Evolutionary conservation across 2,329 filamentous ascomycete genomes (phyloP).

Genomic region (Mollisiaceae sp.): DNA sequence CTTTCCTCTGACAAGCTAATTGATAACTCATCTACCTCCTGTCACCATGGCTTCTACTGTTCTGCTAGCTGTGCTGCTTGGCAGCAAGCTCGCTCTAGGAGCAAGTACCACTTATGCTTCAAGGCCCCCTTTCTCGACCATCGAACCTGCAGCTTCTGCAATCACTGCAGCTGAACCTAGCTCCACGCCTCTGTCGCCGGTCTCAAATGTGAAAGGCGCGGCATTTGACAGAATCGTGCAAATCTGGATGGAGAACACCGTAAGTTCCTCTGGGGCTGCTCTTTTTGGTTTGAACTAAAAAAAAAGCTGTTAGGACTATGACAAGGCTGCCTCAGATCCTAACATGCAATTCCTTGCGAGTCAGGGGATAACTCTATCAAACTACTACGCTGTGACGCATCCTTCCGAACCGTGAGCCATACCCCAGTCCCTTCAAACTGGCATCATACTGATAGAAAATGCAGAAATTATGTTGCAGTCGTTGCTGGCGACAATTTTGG

Average conservation of each 20-base stretch:
- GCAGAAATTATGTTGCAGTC: slow-evolving; percentile 61
- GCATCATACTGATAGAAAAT: not conserved
- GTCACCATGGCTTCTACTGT: slow-evolving; percentile 4
- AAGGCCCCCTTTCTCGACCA: slow-evolving; percentile 25
- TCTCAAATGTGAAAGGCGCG: slow-evolving; percentile 55
- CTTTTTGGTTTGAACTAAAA: not conserved
- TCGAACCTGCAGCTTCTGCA: slow-evolving; percentile 33
- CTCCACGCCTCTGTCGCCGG: slow-evolving; percentile 50
- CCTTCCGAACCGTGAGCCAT: slow-evolving; percentile 56
- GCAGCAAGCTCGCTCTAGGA: slow-evolving; percentile 8
- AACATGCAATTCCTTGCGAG: slow-evolving; percentile 55
- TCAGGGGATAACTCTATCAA: slow-evolving; percentile 60
- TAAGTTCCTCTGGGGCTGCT: slow-evolving; percentile 6
- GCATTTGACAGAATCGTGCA: slow-evolving; percentile 64
- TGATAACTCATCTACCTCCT: not conserved
- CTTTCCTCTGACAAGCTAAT: not conserved
- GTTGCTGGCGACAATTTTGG: slow-evolving; percentile 63
- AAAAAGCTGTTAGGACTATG: slow-evolving; percentile 14
- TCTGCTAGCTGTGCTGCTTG: slow-evolving; percentile 17
- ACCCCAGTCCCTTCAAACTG: not conserved
- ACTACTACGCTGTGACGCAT: slow-evolving; percentile 60
- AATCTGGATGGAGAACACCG: slow-evolving; percentile 66
- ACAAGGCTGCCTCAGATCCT: slow-evolving; percentile 41
- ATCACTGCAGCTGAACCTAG: slow-evolving; percentile 51
- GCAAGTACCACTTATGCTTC: slow-evolving; percentile 13